Base-by-base conservation (phyloP, 768 basidiomycete genomes). In the Psilocybe tampanensis region DNA sequence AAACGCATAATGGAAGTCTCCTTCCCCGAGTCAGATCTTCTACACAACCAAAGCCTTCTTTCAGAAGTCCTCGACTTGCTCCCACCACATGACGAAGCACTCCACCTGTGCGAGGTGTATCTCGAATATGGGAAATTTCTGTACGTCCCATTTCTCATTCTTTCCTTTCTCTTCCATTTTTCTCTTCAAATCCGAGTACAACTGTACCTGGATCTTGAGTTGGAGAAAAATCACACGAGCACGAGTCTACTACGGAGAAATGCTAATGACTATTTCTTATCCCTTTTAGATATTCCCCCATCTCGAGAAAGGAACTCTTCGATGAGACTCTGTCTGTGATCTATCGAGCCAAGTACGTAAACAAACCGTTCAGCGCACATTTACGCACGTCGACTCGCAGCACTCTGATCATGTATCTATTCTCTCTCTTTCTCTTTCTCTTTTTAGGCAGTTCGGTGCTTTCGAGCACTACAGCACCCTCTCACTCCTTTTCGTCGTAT, bases 21-120 rank as follows among this genome's bases (percentile, higher is more conserved):
- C 2, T 47, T 55, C 19, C 54, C 59, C 18, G 57, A 64, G n/a
- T 42, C 51, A 41, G 33, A 55, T 13, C 34, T 58, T 19, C 29
- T 58, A 22, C 36, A 47, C 44, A 54, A 60, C 47, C 44, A 54
- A 12, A 15, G 6, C 17, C 50, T 65, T n/a, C 48, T 63, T 29
- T 36, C 62, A 18, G 52, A 61, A 11, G n/a, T 64, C 1, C 77
- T 81, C 59, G 63, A 64, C 12, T 62, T 80, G 36, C 73, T 88
- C 1, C 89, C 90, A 5, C 72, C 82, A 0, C 71, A 83, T 2
- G 76, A 82, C 3, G 83, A 89, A 61, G 88, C 89, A 1, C 70
- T 80, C 13, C 78, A 75, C 15, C 72, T 90, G 18, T 86, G 83
- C 55, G 84, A 89, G 39, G 70, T 85, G 29, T 92, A 89, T 66